Conservation (phyloP, 176 grass and related monocot species). For the Aegilops longissima region DNA sequence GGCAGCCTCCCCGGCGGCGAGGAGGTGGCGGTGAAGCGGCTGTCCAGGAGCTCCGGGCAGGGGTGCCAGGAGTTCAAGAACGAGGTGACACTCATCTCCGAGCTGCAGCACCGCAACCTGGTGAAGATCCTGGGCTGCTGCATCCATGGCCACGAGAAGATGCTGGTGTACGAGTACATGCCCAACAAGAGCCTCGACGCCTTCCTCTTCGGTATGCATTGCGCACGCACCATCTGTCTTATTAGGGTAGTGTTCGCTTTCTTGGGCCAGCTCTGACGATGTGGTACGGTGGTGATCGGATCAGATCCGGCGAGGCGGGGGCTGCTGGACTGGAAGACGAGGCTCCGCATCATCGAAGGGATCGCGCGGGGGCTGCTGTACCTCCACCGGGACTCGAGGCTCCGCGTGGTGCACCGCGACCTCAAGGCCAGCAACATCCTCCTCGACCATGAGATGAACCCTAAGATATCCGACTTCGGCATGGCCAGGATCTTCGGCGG, state of each 20-base stretch:
- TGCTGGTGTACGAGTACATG: conserved; percentile 78
- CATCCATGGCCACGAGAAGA: conserved; percentile 64
- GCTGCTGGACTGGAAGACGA: conserved; percentile 47
- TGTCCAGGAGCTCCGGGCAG: conserved; percentile 63
- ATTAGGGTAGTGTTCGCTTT: neutral
- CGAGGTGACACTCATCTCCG: conserved; percentile 61
- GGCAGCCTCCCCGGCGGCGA: conserved; percentile 33
- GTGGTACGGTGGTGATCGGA: neutral
- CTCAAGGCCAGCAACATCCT: conserved; percentile 78
- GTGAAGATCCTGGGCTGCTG: conserved; percentile 59
- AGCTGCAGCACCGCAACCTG: conserved; percentile 73
- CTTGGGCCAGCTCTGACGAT: neutral
- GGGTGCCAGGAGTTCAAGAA: conserved; percentile 70
- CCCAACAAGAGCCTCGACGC: conserved; percentile 70
- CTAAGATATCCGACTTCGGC: conserved; percentile 75
- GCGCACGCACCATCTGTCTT: neutral
- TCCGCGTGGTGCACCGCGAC: conserved; percentile 62
- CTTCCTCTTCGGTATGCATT: conserved; percentile 56
- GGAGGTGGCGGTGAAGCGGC: conserved; percentile 66
- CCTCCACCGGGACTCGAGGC: conserved; percentile 64
- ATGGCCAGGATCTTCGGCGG: conserved; percentile 72
- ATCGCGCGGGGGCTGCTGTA: conserved; percentile 60
- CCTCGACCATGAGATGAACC: conserved; percentile 62
- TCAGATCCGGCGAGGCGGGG: conserved; percentile 45
- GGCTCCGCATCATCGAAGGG: conserved; percentile 52